phyloP scores from a whole-genome alignment of 257 asterid species.

The Solanum lycopersicoides region DNA sequence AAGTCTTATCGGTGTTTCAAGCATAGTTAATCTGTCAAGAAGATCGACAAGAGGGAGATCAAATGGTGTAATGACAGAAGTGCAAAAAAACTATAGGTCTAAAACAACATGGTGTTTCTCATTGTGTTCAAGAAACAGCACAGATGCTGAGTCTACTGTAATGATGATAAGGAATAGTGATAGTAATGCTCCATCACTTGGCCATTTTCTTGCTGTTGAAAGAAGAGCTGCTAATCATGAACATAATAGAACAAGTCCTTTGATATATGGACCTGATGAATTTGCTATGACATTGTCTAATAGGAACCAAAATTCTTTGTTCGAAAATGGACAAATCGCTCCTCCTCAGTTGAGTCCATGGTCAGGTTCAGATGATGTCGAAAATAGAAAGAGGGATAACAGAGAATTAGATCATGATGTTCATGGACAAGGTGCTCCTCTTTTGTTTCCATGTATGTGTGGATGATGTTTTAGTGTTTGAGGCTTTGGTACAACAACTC shows the following conservation, averaged over 20 bases:
- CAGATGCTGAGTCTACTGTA: constrained; percentile 28
- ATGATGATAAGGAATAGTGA: background rate
- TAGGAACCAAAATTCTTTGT: constrained; percentile 18
- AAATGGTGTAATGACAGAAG: constrained; percentile 5
- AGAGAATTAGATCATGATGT: constrained; percentile 5
- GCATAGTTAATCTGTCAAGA: constrained; percentile 30
- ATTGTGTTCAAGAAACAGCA: constrained; percentile 25
- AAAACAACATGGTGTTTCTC: constrained; percentile 30
- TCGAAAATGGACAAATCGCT: constrained; percentile 25
- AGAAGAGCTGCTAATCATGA: constrained; percentile 28
- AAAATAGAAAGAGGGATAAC: background rate
- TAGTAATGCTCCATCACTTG: constrained; percentile 27
- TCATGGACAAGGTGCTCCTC: constrained; percentile 14
- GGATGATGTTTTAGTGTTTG: constrained; percentile 4
- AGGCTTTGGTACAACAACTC: background rate
- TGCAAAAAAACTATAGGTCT: constrained; percentile 15
- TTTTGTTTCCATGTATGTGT: constrained; percentile 32
- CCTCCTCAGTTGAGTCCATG: constrained; percentile 26
- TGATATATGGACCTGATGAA: constrained; percentile 21
- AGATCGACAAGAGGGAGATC: constrained; percentile 27
- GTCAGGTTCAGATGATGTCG: constrained; percentile 10
- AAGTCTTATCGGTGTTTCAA: constrained; percentile 32
- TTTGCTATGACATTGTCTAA: background rate
- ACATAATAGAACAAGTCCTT: constrained; percentile 23
- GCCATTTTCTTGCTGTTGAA: constrained; percentile 42